Percentiles rank a stretch among this genome's conserved stretches.
phyloP scores from a whole-genome alignment of 2,329 filamentous ascomycete genomes.

The Aspergillus proliferans region DNA sequence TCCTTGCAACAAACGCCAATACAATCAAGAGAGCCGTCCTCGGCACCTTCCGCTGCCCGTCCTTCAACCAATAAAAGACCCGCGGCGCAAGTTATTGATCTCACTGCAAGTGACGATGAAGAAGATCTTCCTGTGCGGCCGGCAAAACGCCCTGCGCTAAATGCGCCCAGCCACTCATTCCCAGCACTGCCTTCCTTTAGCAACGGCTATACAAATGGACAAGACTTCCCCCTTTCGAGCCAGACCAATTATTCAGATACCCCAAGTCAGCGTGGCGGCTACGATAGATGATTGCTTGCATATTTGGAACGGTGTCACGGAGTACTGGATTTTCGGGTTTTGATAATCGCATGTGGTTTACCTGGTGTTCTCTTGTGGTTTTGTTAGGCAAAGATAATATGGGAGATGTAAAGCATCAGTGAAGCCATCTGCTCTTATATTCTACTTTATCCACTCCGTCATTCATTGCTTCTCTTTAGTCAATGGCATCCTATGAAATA shows the following conservation, averaged over 20 bases:
- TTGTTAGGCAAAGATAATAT: background rate
- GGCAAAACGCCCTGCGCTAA: constrained; percentile 27
- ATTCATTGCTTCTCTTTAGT: too few species aligned
- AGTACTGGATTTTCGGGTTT: constrained; percentile 7
- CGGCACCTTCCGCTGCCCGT: constrained; percentile 29
- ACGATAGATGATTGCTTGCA: constrained; percentile 13
- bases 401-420: background rate
- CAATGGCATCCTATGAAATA: too few species aligned
- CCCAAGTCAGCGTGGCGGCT: constrained; percentile 4
- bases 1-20: constrained; percentile 27
- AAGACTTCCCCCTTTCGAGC: constrained; percentile 11
- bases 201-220: constrained; percentile 15
- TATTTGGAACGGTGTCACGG: constrained; percentile 14
- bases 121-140: constrained; percentile 39
- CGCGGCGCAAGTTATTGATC: constrained; percentile 47
- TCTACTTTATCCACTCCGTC: too few species aligned
- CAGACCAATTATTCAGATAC: constrained; percentile 11
- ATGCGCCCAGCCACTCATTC: constrained; percentile 15
- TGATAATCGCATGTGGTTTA: constrained; percentile 2
- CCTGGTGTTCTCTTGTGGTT: constrained; percentile 8
- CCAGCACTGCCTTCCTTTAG: constrained; percentile 16
- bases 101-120: constrained; percentile 47
- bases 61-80: constrained; percentile 41
- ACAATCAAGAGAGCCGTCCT: constrained; percentile 34
- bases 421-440: too few species aligned